Percentiles rank a stretch among this genome's conserved stretches.
Conservation (phyloP, 306 rosid genomes). For the Vachellia collinsii region DNA sequence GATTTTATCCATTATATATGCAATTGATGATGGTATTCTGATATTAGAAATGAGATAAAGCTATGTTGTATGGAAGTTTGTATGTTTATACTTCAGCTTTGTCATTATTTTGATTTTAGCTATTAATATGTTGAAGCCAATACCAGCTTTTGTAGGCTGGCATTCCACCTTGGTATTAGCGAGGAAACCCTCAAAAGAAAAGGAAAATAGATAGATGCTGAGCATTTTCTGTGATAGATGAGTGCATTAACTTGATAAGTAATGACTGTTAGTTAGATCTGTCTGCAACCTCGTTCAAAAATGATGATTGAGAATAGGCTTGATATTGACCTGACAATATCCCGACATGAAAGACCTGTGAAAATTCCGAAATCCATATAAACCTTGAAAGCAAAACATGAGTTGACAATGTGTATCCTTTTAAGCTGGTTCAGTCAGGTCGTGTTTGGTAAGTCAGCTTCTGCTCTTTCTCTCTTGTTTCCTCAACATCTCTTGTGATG, state of each 20-base stretch:
- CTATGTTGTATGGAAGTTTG: slow-evolving; percentile 8
- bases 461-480: neutral
- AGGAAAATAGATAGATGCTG: neutral
- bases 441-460: neutral
- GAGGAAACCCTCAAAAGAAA: neutral
- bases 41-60: slow-evolving; percentile 11
- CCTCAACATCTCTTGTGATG: neutral
- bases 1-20: slow-evolving; percentile 5
- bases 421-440: neutral
- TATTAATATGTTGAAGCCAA: neutral
- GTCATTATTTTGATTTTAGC: slow-evolving; percentile 7
- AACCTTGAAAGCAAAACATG: neutral
- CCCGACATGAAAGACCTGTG: neutral
- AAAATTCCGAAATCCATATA: neutral
- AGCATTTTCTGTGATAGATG: neutral
- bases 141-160: neutral
- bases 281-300: neutral
- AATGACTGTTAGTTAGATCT: neutral
- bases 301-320: neutral
- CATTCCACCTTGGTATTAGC: neutral
- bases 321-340: neutral
- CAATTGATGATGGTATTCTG: slow-evolving; percentile 18
- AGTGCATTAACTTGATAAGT: neutral
- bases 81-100: neutral
- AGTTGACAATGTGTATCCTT: neutral